Percentiles rank a stretch among this genome's conserved stretches.
Conservation (phyloP, 306 rosid genomes). For the Fragaria iinumae region DNA sequence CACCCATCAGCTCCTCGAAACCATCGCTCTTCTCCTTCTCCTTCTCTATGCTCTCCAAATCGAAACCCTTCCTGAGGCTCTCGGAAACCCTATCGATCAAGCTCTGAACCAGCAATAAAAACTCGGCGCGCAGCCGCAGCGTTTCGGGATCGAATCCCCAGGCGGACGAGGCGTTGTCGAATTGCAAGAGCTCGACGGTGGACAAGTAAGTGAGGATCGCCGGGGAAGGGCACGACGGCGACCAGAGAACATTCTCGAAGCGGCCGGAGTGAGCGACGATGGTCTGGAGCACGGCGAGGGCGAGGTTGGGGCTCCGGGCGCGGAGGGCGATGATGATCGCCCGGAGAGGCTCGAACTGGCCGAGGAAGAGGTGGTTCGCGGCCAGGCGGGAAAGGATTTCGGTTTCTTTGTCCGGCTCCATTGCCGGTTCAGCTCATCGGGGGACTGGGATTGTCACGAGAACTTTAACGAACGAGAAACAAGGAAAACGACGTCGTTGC, state of each 20-base stretch:
- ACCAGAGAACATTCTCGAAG: conserved; percentile 63
- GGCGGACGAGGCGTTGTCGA: conserved; percentile 58
- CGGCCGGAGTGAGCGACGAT: conserved; percentile 79
- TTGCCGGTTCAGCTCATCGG: conserved; percentile 32
- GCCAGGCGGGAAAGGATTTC: conserved; percentile 81
- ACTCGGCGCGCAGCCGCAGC: conserved; percentile 77
- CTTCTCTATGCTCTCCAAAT: conserved; percentile 36
- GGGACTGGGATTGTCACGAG: too few species aligned
- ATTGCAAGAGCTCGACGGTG: conserved; percentile 68
- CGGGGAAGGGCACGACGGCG: conserved; percentile 75
- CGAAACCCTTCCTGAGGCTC: conserved; percentile 27
- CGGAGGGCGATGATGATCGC: conserved; percentile 74
- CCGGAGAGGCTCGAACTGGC: conserved; percentile 86
- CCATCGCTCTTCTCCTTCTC: conserved; percentile 29
- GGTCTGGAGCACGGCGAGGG: conserved; percentile 74
- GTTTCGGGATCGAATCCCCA: conserved; percentile 77
- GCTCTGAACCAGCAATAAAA: conserved; percentile 61
- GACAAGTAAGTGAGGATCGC: conserved; percentile 70
- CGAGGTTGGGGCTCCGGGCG: conserved; percentile 63
- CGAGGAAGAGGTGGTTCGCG: conserved; percentile 80
- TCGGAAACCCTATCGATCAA: conserved; percentile 63
- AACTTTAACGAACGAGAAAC: too few species aligned
- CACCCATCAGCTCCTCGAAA: conserved; percentile 34
- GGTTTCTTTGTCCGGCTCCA: conserved; percentile 56
- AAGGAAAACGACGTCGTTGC: too few species aligned